These are phyloP conservation scores for Boletus rubroflammeus DNA, from an alignment of 768 basidiomycete species.

Conservation along the genomic window DNA sequence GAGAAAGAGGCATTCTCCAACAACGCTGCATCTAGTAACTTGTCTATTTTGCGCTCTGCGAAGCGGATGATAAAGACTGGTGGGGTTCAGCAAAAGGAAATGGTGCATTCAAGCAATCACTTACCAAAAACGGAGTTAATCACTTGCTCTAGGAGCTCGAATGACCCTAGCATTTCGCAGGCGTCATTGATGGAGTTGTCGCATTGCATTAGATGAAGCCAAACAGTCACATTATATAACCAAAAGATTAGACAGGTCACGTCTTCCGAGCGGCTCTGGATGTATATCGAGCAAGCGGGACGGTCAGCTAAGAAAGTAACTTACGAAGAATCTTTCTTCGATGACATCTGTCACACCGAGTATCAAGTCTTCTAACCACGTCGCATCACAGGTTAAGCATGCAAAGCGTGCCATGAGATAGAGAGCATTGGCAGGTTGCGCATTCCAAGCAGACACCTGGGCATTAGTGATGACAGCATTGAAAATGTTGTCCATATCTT, in stretches of 20 bases:
- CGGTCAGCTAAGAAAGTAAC: conserved; percentile 30
- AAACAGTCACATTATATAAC: conserved; percentile 87
- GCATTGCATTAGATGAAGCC: conserved; percentile 88
- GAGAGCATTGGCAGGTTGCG: conserved; percentile 86
- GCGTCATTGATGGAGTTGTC: conserved; percentile 73
- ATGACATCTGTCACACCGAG: conserved; percentile 89
- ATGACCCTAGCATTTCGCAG: conserved; percentile 81
- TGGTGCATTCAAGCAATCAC: conserved; percentile 10
- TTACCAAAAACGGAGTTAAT: conserved; percentile 92
- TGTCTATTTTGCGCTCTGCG: conserved; percentile 85
- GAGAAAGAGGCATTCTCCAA: conserved; percentile 81
- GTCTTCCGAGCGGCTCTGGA: conserved; percentile 78
- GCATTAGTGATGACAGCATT: conserved; percentile 78
- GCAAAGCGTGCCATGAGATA: conserved; percentile 93
- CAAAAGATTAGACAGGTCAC: conserved; percentile 87
- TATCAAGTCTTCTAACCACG: conserved; percentile 90
- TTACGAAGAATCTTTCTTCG: conserved; percentile 88
- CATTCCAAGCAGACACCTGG: conserved; percentile 64
- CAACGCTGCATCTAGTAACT: conserved; percentile 74
- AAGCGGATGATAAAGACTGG: conserved; percentile 93
- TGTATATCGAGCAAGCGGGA: conserved; percentile 11
- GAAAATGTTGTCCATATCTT: conserved; percentile 72
- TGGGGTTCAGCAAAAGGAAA: conserved; percentile 1
- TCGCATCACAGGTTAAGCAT: conserved; percentile 83
- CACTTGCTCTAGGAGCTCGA: conserved; percentile 85